A percentile compares a stretch with the other conserved stretches of the same genome.
These are phyloP conservation scores for Fraxinus sp. DNA, from an alignment of 305 asterid species.

Conservation along the genomic window DNA sequence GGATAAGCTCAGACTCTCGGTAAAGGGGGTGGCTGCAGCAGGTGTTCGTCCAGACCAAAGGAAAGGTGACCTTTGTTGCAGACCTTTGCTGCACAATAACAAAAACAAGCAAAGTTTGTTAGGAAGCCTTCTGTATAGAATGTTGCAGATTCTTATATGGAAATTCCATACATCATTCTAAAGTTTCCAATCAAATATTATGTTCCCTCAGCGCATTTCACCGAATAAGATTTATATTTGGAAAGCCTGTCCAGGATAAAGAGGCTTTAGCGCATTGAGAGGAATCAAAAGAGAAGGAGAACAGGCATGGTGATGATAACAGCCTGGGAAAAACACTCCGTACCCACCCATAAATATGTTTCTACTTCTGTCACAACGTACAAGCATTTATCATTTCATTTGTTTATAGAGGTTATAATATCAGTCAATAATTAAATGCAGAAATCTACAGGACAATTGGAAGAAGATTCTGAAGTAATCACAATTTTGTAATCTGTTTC, in stretches of 20 bases:
- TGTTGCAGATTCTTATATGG: background rate
- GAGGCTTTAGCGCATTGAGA: background rate
- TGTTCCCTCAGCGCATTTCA: background rate
- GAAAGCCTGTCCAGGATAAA: background rate
- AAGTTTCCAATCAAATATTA: background rate
- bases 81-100: constrained; percentile 60
- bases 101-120: constrained; percentile 6
- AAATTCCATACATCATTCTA: background rate
- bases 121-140: background rate
- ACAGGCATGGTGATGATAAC: background rate
- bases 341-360: background rate
- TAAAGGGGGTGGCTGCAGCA: constrained; percentile 83
- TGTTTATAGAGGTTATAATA: background rate
- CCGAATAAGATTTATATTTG: background rate
- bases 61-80: constrained; percentile 76
- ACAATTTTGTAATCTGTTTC: background rate
- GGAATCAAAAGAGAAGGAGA: background rate
- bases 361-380: background rate
- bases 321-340: background rate
- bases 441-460: background rate
- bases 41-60: constrained; percentile 82
- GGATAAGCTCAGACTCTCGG: constrained; percentile 71
- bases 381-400: background rate
- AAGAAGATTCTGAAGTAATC: background rate
- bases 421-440: background rate